Base-by-base conservation (phyloP, 164 flowering plant species). In the Saururus chinensis region DNA sequence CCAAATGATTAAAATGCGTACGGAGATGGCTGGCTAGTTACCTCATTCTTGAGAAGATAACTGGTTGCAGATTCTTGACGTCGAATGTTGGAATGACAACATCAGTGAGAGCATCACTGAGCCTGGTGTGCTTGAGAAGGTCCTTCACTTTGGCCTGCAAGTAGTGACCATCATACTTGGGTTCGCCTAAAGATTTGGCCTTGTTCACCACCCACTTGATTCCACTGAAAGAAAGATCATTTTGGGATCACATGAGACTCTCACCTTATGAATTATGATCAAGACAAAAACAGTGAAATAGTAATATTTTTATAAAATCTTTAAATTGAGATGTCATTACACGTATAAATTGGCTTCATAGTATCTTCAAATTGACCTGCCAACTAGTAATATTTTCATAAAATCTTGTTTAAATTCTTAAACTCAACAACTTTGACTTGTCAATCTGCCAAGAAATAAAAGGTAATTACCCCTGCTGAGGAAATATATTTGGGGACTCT, bases 51-150 rank as follows among this genome's bases (percentile, higher is more conserved):
- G 79, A 75, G 65, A 82, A 82, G 67, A 80, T 71, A 25, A 48
- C 57, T 11, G 81, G 78, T 55, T 82, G 80, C 6, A 78, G 73
- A 17, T 3, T 70, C 64, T 75, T 78, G 65, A 80, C 73, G 61
- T 82, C 86, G 22, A 80, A 82, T 16, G 81, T 72, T 6, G 81
- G 74, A 45, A 82, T 70, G 21, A 79, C 82, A 0, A 78, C 73
- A 58, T 70, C 70, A 0, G 86, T 80, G 16, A 82, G 53, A 20
- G 60, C 11, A 16, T 30, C 7, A 8, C 14, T n/a, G 45, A 30
- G 45, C 22, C 30, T 55, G 0, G 68, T 69, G 0, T 70, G 64
- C 16, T 74, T 71, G 9, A 80, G 35, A 23, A 40, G 57, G 1
- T 60, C 56, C 51, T 20, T 37, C 9, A 68, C 10, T 4, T 73